Percentiles rank a stretch among this genome's conserved stretches.
Evolutionary conservation across 2,329 filamentous ascomycete species (phyloP).

Genomic region (Hypoxylon sp.): DNA sequence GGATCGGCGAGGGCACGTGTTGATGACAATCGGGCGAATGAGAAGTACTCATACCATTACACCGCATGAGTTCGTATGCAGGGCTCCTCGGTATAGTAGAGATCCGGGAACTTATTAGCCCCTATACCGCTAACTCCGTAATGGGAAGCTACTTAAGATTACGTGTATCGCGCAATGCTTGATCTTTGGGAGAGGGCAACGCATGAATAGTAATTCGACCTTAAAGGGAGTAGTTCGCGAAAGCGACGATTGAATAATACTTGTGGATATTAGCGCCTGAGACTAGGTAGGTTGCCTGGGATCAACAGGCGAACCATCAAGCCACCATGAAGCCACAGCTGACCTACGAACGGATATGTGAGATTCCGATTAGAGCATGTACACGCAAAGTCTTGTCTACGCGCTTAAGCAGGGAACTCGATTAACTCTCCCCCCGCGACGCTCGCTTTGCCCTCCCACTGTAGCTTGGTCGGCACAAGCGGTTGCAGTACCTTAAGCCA

Average conservation of each 20-base stretch:
- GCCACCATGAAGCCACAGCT: neutral
- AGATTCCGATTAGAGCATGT: neutral
- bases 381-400: neutral
- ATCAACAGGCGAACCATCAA: neutral
- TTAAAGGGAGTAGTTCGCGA: neutral
- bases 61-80: constrained; percentile 10
- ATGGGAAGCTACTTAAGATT: no score
- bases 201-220: no score
- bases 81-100: constrained; percentile 24
- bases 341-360: neutral
- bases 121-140: neutral
- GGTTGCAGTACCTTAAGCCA: constrained; percentile 62
- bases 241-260: neutral
- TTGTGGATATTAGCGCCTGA: neutral
- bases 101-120: constrained; percentile 18
- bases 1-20: neutral
- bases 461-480: constrained; percentile 59
- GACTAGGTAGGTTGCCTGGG: neutral
- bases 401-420: constrained; percentile 38
- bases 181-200: no score
- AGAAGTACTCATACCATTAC: constrained; percentile 1
- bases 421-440: constrained; percentile 47
- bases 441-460: constrained; percentile 56
- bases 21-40: neutral
- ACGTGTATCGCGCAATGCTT: no score